Evolutionary conservation across 495 filamentous ascomycete genomes (phyloP), one percentile per base, ranked within the genome.

Genomic region (Neurospora sp.): DNA sequence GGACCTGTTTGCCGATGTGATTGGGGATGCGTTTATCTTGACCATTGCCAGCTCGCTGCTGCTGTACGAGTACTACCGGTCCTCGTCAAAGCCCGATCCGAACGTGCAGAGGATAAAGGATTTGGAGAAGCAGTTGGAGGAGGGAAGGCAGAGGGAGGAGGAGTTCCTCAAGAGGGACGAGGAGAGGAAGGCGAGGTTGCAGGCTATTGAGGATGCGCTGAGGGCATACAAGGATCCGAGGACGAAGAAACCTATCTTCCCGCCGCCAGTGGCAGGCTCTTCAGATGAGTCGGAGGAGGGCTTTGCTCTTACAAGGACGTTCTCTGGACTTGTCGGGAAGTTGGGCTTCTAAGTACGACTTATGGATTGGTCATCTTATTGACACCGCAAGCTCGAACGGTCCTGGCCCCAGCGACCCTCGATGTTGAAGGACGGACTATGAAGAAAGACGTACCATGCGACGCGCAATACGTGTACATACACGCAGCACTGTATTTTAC

Each of bases 1-100:
- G 38, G 96, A 99, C 79, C 88, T 94, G 8, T 97, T 97, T 37
- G 96, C 96, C 11, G 97, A 96, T 73, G 97, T 99, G 71, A 91
- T 96, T 70, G 93, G 93, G 54, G 96, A 99, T 77, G 84, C 88
- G 1, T 99, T 99, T 79, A 88, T 99, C 39, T 92, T 98, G 72
- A 71, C 89, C 5, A 93, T 98, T 16, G 96, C 92, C 3, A 90
- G 90, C 14, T 87, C 85, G 0, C 80, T 98, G 76, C 91, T 99
- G 49, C 79, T 96, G 2, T 95, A 92, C 73, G 96, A 99, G 82
- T 92, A 91, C 31, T 90, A 88, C 80, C 85, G 92, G 71, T 88
- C 91, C 5, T 87, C 91, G 69, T 83, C 89, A 74, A 98, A 98
- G 81, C 86, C 87, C 31, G 95, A 96, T 76, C 86, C 85, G 44